phyloP scores from a whole-genome alignment of 1,139 yeast genomes.

The Spencermartinsiella ligniputridi region DNA sequence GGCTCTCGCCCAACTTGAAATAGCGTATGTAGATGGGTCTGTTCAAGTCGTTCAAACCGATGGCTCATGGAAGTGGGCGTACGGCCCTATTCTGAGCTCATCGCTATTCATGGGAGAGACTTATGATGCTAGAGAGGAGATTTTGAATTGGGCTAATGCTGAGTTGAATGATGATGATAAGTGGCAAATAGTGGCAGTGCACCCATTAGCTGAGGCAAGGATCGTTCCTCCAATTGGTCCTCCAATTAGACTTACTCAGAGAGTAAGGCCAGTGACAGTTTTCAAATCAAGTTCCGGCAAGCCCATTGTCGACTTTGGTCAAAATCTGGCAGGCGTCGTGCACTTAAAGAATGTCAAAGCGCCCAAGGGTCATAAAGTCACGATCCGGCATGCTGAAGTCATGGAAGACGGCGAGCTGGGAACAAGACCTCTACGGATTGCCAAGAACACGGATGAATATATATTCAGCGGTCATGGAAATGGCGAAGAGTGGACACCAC shows the following conservation, averaged over 20 bases:
- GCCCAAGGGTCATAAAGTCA: conserved; percentile 20
- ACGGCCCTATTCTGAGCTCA: conserved; percentile 21
- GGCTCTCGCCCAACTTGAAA: conserved; percentile 20
- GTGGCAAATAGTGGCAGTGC: conserved; percentile 5
- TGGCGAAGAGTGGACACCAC: conserved; percentile 21
- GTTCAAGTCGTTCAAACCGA: conserved; percentile 15
- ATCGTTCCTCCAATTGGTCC: conserved; percentile 11
- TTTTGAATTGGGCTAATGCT: conserved; percentile 15
- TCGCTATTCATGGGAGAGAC: conserved; percentile 24
- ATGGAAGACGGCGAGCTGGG: conserved; percentile 26
- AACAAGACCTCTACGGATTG: conserved; percentile 21
- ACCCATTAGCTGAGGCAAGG: conserved; percentile 7
- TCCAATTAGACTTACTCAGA: conserved; percentile 10
- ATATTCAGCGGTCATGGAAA: conserved; percentile 17
- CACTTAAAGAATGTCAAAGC: conserved; percentile 16
- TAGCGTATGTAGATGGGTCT: conserved; percentile 19
- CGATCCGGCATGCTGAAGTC: conserved; percentile 24
- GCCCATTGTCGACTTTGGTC: conserved; percentile 24
- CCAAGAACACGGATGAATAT: conserved; percentile 19
- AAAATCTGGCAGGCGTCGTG: conserved; percentile 23
- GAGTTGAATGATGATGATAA: not conserved
- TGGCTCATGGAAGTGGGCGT: conserved; percentile 17
- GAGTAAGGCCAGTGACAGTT: conserved; percentile 4
- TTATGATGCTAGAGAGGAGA: conserved; percentile 23
- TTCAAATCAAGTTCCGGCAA: conserved; percentile 19